Base-by-base conservation (phyloP, 768 basidiomycete species). In the Tephrocybe sp. region DNA sequence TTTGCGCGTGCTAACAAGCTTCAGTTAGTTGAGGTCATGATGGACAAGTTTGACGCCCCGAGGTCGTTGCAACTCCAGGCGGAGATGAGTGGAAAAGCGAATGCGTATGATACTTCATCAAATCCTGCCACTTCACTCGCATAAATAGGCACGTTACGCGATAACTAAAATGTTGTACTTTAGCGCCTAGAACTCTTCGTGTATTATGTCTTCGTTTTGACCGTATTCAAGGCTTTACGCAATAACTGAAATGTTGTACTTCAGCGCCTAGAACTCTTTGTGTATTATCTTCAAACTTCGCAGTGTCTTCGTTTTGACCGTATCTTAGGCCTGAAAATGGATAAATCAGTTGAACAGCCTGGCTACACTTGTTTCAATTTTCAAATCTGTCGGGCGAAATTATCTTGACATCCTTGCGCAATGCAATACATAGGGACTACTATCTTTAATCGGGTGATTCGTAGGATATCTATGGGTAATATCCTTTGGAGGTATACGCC, bases 21-120 rank as follows among this genome's bases (percentile, higher is more conserved):
- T 45, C 88, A 91, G 61, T 70, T 93, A 31, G 85, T 93, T 13
- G 92, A 94, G 68, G 79, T 94, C 8, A 67, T 84, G 52, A 90
- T 94, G 87, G 78, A 73, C 20, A 76, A 74, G 54, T 67, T 76
- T 22, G 92, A 94, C 64, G 87, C 88, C 0, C 92, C 92, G 3
- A 68, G 73, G 32, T 76, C 80, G 32, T 69, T 92, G 54, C 70
- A 76, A 60, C 65, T 74, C 45, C 79, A 84, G 58, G 73, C 80
- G 0, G 82, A 80, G 66, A 64, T 82, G 51, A 77, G 77, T 51
- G 73, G 75, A 20, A 73, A 78, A 62, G 69, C 73, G 36, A 80
- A 80, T 58, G 63, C 71, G 35, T 80, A 82, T 59, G 60, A 51
- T 22, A 14, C 48, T 17, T 30, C 39, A 4, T 39, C 47, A 20